Percentiles rank a stretch among this genome's conserved stretches.
Evolutionary conservation across 2,329 filamentous ascomycete species (phyloP).

Genomic region (Colletotrichum musicola): DNA sequence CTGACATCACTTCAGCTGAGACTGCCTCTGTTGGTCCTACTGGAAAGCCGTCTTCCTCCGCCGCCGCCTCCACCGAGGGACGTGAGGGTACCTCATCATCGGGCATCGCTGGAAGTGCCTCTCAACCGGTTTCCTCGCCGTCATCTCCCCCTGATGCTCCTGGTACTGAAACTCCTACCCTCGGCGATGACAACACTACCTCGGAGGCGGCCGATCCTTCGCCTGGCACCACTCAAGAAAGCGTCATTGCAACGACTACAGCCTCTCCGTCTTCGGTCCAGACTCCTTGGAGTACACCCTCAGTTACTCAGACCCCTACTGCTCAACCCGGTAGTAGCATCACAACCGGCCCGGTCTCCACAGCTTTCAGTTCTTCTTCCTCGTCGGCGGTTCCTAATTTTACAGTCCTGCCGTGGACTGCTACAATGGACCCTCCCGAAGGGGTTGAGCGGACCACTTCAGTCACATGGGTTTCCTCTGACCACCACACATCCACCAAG

Average conservation of each 20-base stretch:
- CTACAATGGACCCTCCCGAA: background rate
- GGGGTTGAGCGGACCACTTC: background rate
- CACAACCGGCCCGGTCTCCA: background rate
- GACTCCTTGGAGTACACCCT: background rate
- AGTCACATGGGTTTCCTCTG: slow-evolving; percentile 21
- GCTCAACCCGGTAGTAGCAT: background rate
- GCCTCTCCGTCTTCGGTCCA: background rate
- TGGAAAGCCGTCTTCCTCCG: no score
- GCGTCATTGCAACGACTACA: background rate
- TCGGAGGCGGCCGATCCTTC: background rate
- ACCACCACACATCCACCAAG: slow-evolving; percentile 9
- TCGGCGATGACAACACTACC: background rate
- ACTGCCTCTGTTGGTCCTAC: no score
- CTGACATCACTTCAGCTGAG: no score
- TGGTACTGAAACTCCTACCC: no score
- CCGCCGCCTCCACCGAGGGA: no score
- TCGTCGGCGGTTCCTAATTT: background rate
- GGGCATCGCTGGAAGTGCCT: no score
- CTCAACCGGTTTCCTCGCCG: no score
- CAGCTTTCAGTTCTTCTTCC: background rate
- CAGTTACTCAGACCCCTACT: background rate
- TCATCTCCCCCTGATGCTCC: no score
- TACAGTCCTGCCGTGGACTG: background rate
- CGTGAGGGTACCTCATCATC: no score
- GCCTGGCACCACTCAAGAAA: background rate